These are phyloP conservation scores for Phoenix roebelenii DNA, from an alignment of 176 grass and related monocot genomes.

Conservation along the genomic window DNA sequence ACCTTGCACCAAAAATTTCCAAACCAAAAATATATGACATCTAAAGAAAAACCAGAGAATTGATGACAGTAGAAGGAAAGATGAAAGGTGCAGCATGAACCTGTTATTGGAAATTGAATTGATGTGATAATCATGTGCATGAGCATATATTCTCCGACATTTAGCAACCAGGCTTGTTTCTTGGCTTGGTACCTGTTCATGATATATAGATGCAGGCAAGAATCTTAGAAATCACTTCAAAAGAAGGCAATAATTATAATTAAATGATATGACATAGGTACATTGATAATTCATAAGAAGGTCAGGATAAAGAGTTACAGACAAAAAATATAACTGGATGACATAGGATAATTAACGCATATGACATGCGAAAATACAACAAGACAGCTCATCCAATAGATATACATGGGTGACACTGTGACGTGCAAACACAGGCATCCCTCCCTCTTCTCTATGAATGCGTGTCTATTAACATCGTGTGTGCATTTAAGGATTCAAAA, in stretches of 20 bases:
- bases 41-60: no score
- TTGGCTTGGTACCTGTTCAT: conserved; percentile 52
- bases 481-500: no score
- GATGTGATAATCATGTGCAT: conserved; percentile 99
- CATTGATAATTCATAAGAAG: no score
- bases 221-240: conserved; percentile 6
- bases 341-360: neutral
- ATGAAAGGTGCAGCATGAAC: conserved; percentile 17
- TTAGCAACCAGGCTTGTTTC: conserved; percentile 61
- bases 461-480: no score
- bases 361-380: no score
- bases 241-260: conserved; percentile 3
- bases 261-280: neutral
- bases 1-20: no score
- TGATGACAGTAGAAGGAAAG: neutral
- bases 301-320: no score
- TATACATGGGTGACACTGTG: no score
- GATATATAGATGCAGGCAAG: conserved; percentile 3
- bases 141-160: conserved; percentile 81
- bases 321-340: neutral
- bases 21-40: no score
- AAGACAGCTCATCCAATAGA: no score
- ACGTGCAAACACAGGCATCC: no score
- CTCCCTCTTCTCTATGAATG: no score
- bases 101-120: conserved; percentile 99